Evolutionary conservation across 257 asterid species (phyloP).

Genomic region (Fraxinus quadrangulata): DNA sequence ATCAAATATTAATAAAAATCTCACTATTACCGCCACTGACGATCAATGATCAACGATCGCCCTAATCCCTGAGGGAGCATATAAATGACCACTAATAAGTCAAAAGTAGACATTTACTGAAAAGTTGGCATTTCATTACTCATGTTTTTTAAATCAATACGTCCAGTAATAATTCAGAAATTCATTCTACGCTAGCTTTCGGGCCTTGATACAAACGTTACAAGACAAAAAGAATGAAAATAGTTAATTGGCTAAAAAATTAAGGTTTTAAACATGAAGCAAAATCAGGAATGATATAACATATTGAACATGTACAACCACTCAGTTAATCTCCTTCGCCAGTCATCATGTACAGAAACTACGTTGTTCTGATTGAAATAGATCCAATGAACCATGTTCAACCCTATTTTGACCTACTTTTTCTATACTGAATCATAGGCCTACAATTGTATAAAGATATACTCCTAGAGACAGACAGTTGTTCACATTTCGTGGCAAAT

Average conservation of each 20-base stretch:
- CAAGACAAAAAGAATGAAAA: neutral
- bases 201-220: no score
- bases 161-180: no score
- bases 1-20: no score
- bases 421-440: slow-evolving; percentile 12
- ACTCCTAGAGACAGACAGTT: slow-evolving; percentile 23
- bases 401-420: slow-evolving; percentile 27
- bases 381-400: slow-evolving; percentile 24
- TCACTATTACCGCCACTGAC: no score
- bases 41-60: no score
- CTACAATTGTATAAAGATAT: slow-evolving; percentile 36
- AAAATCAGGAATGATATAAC: neutral
- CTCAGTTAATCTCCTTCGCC: slow-evolving; percentile 13
- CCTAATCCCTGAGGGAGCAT: no score
- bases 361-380: slow-evolving; percentile 27
- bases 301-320: slow-evolving; percentile 24
- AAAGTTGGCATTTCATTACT: no score
- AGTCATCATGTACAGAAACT: slow-evolving; percentile 35
- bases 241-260: neutral
- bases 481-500: slow-evolving; percentile 24
- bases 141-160: no score
- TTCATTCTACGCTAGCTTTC: no score
- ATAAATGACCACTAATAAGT: no score
- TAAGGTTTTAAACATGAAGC: neutral
- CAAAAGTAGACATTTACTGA: no score